These are phyloP conservation scores for Xylaria sp. DNA, from an alignment of 2,329 filamentous ascomycete genomes.

Conservation along the genomic window DNA sequence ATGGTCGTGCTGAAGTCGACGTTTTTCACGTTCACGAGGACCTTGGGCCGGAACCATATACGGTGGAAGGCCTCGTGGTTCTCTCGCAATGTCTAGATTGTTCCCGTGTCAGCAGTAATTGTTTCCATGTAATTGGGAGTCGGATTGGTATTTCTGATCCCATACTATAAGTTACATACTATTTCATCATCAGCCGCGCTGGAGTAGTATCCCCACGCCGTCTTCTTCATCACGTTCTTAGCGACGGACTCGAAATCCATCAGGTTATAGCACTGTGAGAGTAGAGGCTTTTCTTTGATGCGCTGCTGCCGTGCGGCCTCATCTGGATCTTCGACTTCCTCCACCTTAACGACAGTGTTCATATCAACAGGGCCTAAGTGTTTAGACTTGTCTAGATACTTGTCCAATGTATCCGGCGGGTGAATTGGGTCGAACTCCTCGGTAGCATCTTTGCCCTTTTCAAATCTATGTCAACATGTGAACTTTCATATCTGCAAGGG, in stretches of 20 bases:
- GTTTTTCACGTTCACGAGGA: slow-evolving; percentile 89
- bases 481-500: not conserved
- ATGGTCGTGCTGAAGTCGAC: slow-evolving; percentile 91
- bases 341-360: slow-evolving; percentile 75
- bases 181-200: slow-evolving; percentile 92
- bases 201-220: slow-evolving; percentile 97
- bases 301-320: slow-evolving; percentile 78
- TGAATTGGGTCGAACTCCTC: slow-evolving; percentile 90
- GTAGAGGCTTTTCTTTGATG: slow-evolving; percentile 76
- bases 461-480: not conserved
- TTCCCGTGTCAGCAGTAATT: not conserved
- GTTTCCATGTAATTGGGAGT: not conserved
- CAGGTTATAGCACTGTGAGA: slow-evolving; percentile 92
- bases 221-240: slow-evolving; percentile 90
- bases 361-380: slow-evolving; percentile 92
- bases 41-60: slow-evolving; percentile 91
- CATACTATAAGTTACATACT: slow-evolving; percentile 58
- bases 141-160: not conserved
- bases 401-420: slow-evolving; percentile 86
- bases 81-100: slow-evolving; percentile 82
- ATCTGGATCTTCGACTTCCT: slow-evolving; percentile 74
- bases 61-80: slow-evolving; percentile 97
- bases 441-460: slow-evolving; percentile 85
- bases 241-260: slow-evolving; percentile 97
- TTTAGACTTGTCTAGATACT: slow-evolving; percentile 85